phyloP scores from a whole-genome alignment of 805 yeast species.

The Sugiyamaella floridensis region DNA sequence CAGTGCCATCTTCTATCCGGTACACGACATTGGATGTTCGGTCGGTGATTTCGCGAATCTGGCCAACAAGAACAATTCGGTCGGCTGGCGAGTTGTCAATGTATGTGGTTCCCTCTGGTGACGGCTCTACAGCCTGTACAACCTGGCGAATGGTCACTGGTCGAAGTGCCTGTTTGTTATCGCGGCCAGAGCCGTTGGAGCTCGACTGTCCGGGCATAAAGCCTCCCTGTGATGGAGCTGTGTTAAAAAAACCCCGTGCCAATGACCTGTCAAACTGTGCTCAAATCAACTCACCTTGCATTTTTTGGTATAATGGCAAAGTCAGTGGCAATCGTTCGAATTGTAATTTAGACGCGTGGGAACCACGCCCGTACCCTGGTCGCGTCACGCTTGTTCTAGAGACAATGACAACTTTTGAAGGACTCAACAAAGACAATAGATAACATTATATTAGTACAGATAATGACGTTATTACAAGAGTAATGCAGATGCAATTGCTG shows the following conservation, averaged over 20 bases:
- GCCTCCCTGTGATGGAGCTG: slow-evolving; percentile 11
- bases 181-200: slow-evolving; percentile 2
- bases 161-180: slow-evolving; percentile 17
- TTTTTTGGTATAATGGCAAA: neutral
- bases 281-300: neutral
- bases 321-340: neutral
- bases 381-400: neutral
- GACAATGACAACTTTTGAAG: neutral
- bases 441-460: too few species aligned
- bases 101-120: slow-evolving; percentile 48
- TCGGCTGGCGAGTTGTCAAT: slow-evolving; percentile 50
- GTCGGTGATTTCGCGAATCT: slow-evolving; percentile 41
- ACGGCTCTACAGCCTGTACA: slow-evolving; percentile 43
- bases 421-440: too few species aligned
- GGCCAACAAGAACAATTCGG: slow-evolving; percentile 51
- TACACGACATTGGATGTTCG: slow-evolving; percentile 39
- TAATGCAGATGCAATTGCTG: too few species aligned
- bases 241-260: neutral
- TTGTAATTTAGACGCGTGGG: neutral
- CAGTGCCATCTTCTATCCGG: slow-evolving; percentile 64
- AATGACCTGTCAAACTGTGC: neutral
- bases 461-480: too few species aligned
- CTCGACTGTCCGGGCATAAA: slow-evolving; percentile 3
- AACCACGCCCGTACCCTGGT: neutral
- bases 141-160: slow-evolving; percentile 65